Percentiles rank a stretch among this genome's conserved stretches.
These are phyloP conservation scores for Aspergillus asperescens DNA, from an alignment of 495 filamentous ascomycete species.

Conservation along the genomic window DNA sequence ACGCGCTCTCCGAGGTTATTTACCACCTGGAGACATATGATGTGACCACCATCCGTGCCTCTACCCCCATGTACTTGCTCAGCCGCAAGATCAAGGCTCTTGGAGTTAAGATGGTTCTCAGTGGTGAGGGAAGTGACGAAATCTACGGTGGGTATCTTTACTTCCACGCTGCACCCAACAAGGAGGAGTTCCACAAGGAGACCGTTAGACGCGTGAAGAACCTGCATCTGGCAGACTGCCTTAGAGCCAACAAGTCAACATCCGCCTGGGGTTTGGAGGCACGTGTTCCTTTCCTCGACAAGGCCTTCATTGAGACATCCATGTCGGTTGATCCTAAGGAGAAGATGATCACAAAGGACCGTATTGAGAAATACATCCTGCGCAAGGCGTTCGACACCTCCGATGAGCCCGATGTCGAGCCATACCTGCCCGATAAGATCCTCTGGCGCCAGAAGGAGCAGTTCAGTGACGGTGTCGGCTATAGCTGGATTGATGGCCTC, in stretches of 20 bases:
- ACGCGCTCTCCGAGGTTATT: slow-evolving; percentile 94
- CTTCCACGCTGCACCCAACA: slow-evolving; percentile 90
- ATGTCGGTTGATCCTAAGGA: slow-evolving; percentile 92
- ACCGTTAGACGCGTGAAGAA: slow-evolving; percentile 90
- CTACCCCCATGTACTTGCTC: slow-evolving; percentile 96
- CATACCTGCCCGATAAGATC: slow-evolving; percentile 91
- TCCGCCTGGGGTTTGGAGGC: slow-evolving; percentile 98
- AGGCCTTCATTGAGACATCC: slow-evolving; percentile 81
- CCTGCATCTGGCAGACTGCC: slow-evolving; percentile 89
- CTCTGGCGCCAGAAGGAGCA: slow-evolving; percentile 99
- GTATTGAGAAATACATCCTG: slow-evolving; percentile 95
- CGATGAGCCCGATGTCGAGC: slow-evolving; percentile 67
- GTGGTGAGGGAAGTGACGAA: slow-evolving; percentile 93
- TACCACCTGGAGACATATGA: slow-evolving; percentile 97
- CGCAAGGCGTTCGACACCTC: slow-evolving; percentile 94
- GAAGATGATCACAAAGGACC: slow-evolving; percentile 89
- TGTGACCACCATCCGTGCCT: slow-evolving; percentile 96
- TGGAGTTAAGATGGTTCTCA: slow-evolving; percentile 98
- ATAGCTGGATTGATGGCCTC: slow-evolving; percentile 96
- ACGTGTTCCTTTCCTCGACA: slow-evolving; percentile 96
- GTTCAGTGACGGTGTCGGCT: slow-evolving; percentile 96
- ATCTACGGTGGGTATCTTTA: slow-evolving; percentile 98
- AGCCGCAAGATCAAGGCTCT: slow-evolving; percentile 98
- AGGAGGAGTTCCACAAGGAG: slow-evolving; percentile 88
- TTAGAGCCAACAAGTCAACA: slow-evolving; percentile 98